Percentiles rank a stretch among this genome's conserved stretches.
These are phyloP conservation scores for Elsinoe batatas DNA, from an alignment of 2,329 filamentous ascomycete species.

Conservation along the genomic window DNA sequence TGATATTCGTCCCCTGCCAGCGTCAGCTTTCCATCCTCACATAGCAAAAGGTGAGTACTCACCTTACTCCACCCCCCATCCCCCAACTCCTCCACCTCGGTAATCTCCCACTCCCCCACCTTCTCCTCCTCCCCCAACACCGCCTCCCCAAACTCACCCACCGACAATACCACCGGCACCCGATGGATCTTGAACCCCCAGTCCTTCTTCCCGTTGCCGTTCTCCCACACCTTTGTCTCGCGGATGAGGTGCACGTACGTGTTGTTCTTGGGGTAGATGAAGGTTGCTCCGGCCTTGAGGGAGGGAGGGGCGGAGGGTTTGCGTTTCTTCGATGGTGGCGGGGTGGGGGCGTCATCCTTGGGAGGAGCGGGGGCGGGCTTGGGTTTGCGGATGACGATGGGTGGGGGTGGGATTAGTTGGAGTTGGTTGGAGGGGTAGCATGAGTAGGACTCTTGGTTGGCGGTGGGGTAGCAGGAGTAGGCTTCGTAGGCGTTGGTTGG, in stretches of 20 bases:
- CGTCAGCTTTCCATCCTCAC: too few relatives aligned
- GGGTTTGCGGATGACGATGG: slow-evolving; percentile 4
- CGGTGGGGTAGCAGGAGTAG: slow-evolving; percentile 7
- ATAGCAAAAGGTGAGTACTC: slow-evolving; percentile 10
- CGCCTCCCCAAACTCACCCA: slow-evolving; percentile 24
- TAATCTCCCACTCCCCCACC: slow-evolving; percentile 24
- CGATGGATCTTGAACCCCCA: slow-evolving; percentile 26
- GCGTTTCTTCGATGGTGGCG: not conserved
- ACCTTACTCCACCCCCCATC: slow-evolving; percentile 25
- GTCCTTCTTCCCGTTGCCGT: slow-evolving; percentile 11
- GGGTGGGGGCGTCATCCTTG: not conserved
- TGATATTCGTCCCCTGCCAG: slow-evolving; percentile 24
- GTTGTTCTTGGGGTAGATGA: slow-evolving; percentile 22
- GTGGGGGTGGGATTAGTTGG: slow-evolving; percentile 12
- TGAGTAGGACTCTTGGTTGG: not conserved
- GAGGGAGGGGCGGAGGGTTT: slow-evolving; percentile 3
- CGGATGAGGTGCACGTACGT: slow-evolving; percentile 25
- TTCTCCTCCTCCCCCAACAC: slow-evolving; percentile 18
- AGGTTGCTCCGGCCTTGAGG: slow-evolving; percentile 21
- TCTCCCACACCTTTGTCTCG: slow-evolving; percentile 22
- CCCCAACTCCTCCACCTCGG: slow-evolving; percentile 26
- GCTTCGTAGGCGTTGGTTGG: slow-evolving; percentile 1
- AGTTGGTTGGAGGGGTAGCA: slow-evolving; percentile 11
- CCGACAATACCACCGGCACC: slow-evolving; percentile 20
- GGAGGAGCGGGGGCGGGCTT: not conserved